Percentiles rank a stretch among this genome's conserved stretches.
Evolutionary conservation across 805 yeast genomes (phyloP).

Genomic region (Pichia manshurica): DNA sequence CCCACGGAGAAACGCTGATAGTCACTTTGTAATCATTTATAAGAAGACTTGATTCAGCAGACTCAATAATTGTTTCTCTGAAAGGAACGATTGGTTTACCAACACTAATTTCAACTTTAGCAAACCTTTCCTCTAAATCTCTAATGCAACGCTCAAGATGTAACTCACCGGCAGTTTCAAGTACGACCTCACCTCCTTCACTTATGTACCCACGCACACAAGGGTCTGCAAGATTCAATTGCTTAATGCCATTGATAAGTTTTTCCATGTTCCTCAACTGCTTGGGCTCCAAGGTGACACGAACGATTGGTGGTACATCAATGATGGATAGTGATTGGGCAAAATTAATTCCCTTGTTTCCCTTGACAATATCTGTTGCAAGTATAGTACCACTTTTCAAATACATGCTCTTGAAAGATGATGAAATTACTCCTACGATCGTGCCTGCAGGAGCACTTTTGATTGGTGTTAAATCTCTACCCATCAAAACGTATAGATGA

Average conservation of each 20-base stretch:
- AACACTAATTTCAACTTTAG: constrained; percentile 77
- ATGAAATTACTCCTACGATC: constrained; percentile 88
- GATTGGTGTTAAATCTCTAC: constrained; percentile 76
- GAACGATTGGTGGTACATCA: constrained; percentile 83
- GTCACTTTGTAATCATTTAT: constrained; percentile 30
- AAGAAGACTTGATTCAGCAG: background rate
- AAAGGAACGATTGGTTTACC: constrained; percentile 95
- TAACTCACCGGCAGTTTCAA: constrained; percentile 94
- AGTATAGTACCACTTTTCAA: constrained; percentile 83
- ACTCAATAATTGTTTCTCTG: constrained; percentile 67
- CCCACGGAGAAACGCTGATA: constrained; percentile 8
- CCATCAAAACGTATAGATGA: constrained; percentile 81
- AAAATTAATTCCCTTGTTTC: constrained; percentile 47
- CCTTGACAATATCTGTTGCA: constrained; percentile 21
- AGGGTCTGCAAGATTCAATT: constrained; percentile 87
- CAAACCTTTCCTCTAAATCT: constrained; percentile 86
- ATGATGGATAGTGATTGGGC: constrained; percentile 71
- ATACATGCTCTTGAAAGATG: constrained; percentile 59
- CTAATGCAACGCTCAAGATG: constrained; percentile 92
- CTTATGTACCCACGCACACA: constrained; percentile 83
- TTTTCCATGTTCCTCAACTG: constrained; percentile 75
- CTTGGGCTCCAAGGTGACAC: constrained; percentile 93
- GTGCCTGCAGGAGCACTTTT: constrained; percentile 88
- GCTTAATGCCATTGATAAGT: constrained; percentile 70
- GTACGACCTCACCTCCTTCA: constrained; percentile 87